Base-by-base conservation (phyloP, 495 filamentous ascomycete species). In the Penicillium pancosmium region DNA sequence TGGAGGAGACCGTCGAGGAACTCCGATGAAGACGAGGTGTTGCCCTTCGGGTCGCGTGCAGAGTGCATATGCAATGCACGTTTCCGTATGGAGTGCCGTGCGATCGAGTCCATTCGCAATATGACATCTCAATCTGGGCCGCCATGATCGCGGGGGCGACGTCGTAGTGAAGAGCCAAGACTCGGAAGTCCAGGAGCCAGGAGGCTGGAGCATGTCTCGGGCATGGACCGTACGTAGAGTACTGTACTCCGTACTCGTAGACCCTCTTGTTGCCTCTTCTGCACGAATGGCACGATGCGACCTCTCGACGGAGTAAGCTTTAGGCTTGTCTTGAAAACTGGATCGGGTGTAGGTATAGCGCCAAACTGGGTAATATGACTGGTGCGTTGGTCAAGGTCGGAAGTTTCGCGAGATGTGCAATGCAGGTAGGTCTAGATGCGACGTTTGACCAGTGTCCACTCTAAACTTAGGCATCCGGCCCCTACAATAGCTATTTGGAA, bases 21-120 rank as follows among this genome's bases (percentile, higher is more conserved):
- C 59, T 43, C 54, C 38, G 25, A 44, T 15, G 35, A 11, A 43
- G 31, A 31, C 27, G 25, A 23, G 23, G 25, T n/a, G 54, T 52
- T 19, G 61, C 63, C 35, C 53, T 67, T 69, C 56, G 40, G 51
- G 57, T 63, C 53, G 54, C 52, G 40, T 65, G 67, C 65, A 68
- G 64, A 56, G 25, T 53, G 57, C 57, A 66, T 63, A 65, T 70
- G 62, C 57, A 65, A 67, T 69, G 64, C 65, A 66, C 52, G 53
- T 54, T 61, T 35, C 67, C 65, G 60, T 57, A 65, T 65, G 55
- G 55, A 63, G 60, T 55, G 57, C 54, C 55, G 46, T 54, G 56
- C 64, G 56, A 61, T 67, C 56, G 58, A 64, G 50, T 61, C 44
- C 57, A 33, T 57, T 38, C 48, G 11, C 62, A 55, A 55, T 63